Evolutionary conservation across 2,329 filamentous ascomycete species (phyloP).

Genomic region (Emmonsia crescens): DNA sequence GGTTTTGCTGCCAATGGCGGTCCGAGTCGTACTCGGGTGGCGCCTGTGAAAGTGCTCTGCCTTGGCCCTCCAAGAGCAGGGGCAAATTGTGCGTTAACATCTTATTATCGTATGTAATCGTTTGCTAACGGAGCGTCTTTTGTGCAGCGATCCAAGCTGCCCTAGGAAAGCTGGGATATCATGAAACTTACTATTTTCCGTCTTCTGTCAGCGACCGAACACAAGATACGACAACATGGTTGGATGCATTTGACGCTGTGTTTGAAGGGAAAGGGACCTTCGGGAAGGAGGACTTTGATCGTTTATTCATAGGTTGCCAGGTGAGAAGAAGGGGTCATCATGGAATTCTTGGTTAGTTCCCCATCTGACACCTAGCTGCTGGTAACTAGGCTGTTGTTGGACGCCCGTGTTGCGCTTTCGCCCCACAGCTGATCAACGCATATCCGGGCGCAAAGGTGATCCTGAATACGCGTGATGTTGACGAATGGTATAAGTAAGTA

Average conservation of each 20-base stretch:
- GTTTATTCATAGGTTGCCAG: conserved; percentile 53
- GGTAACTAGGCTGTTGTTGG: conserved; percentile 48
- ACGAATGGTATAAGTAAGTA: conserved; percentile 48
- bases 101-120: not conserved
- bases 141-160: conserved; percentile 52
- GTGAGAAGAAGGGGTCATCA: conserved; percentile 12
- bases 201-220: conserved; percentile 58
- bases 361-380: not conserved
- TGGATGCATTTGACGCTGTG: conserved; percentile 54
- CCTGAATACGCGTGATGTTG: conserved; percentile 54
- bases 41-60: conserved; percentile 9
- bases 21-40: conserved; percentile 1
- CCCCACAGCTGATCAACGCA: conserved; percentile 59
- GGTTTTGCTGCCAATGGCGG: not conserved
- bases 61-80: conserved; percentile 9
- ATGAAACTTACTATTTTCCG: conserved; percentile 66
- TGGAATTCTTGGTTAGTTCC: not conserved
- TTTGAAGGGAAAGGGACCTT: conserved; percentile 53
- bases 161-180: conserved; percentile 54
- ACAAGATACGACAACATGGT: conserved; percentile 58
- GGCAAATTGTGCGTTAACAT: conserved; percentile 5
- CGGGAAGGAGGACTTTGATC: conserved; percentile 57
- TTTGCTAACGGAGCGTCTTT: not conserved
- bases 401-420: conserved; percentile 57
- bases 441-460: conserved; percentile 65